Conservation (phyloP, 108 stramenopile species). For the Bacterosira constricta region DNA sequence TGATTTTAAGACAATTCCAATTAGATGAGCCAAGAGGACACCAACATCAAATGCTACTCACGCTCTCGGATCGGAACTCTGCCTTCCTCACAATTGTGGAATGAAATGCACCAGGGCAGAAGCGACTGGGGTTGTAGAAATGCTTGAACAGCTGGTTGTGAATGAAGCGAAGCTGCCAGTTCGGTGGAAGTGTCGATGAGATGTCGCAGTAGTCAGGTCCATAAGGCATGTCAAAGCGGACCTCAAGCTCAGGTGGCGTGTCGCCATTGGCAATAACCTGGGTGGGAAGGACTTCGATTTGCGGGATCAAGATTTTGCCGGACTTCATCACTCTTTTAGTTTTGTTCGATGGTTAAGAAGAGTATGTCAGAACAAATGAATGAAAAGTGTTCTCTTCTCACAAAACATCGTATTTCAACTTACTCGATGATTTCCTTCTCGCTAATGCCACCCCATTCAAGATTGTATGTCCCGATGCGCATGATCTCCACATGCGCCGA, state of each 20-base stretch:
- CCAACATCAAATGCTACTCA: constrained; percentile 17
- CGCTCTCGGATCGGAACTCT: constrained; percentile 73
- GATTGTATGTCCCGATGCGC: constrained; percentile 82
- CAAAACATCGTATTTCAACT: constrained; percentile 16
- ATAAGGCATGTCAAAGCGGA: constrained; percentile 84
- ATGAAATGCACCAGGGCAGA: constrained; percentile 88
- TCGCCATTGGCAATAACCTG: constrained; percentile 85
- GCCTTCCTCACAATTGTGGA: constrained; percentile 89
- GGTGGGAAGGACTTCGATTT: constrained; percentile 86
- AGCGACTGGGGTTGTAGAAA: constrained; percentile 73
- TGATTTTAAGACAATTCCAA: too few relatives aligned
- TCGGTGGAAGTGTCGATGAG: constrained; percentile 59
- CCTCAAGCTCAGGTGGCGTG: constrained; percentile 81
- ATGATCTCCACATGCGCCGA: constrained; percentile 89
- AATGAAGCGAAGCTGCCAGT: constrained; percentile 87
- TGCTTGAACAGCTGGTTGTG: constrained; percentile 88
- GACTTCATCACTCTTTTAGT: constrained; percentile 51
- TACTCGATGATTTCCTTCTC: constrained; percentile 69
- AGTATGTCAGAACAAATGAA: not conserved
- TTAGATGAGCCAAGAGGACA: not conserved
- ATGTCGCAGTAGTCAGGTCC: constrained; percentile 60
- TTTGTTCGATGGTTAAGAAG: not conserved
- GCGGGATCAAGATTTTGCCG: constrained; percentile 83
- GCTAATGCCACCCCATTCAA: constrained; percentile 81
- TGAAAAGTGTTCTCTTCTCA: not conserved